Percentiles rank a stretch among this genome's conserved stretches.
phyloP scores from a whole-genome alignment of 2,329 filamentous ascomycete species.

The Ceratocystis cacaofunesta region DNA sequence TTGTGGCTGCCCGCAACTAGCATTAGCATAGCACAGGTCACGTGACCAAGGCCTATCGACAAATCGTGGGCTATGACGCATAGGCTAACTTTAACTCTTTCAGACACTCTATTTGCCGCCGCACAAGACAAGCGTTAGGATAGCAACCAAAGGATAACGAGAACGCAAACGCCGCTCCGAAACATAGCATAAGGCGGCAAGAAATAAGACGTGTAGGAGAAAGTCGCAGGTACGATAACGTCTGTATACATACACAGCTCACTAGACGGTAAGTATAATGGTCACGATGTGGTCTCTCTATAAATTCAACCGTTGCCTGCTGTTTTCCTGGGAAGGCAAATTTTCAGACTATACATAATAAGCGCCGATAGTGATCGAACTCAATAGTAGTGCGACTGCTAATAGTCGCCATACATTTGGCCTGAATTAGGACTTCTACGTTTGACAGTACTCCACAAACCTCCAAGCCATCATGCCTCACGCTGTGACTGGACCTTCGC shows the following conservation, averaged over 20 bases:
- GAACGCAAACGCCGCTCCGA: neutral
- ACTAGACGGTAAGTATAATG: neutral
- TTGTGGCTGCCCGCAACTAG: neutral
- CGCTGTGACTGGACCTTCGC: slow-evolving; percentile 55
- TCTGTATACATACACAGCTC: neutral
- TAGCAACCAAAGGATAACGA: neutral
- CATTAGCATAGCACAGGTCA: neutral
- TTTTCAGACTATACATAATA: neutral
- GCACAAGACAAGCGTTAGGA: neutral
- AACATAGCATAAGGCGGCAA: neutral
- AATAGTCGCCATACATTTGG: neutral
- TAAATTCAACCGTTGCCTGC: too few species aligned
- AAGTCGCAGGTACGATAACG: neutral
- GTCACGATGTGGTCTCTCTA: neutral
- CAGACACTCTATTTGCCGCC: neutral
- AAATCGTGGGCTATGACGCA: slow-evolving; percentile 10
- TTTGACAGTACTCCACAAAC: neutral
- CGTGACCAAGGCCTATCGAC: neutral
- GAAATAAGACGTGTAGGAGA: neutral
- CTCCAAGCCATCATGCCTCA: slow-evolving; percentile 47
- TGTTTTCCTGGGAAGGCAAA: too few species aligned
- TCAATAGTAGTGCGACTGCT: neutral
- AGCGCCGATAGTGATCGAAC: neutral
- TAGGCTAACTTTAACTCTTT: neutral
- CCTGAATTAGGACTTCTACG: neutral